A percentile compares a stretch with the other conserved stretches of the same genome.
Evolutionary conservation across 768 basidiomycete species (phyloP).

Genomic region (Hydnum rufescens): DNA sequence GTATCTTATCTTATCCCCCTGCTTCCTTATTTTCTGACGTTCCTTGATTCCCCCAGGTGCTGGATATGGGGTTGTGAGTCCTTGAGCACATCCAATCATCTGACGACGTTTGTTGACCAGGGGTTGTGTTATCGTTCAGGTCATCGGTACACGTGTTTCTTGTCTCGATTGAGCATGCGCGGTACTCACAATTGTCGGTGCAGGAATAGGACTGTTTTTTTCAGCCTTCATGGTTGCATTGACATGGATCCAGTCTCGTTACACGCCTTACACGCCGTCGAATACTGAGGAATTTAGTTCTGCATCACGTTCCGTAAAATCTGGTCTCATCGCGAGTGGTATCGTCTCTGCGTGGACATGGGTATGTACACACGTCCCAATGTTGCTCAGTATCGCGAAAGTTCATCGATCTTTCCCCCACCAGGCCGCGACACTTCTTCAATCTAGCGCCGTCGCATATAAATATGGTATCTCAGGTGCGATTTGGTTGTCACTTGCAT

Average conservation of each 20-base stretch:
- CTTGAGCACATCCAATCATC: background rate
- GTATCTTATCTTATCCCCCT: background rate
- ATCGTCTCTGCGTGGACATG: slow-evolving; percentile 90
- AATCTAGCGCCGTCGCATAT: slow-evolving; percentile 71
- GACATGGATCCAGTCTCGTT: slow-evolving; percentile 65
- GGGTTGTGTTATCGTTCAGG: background rate
- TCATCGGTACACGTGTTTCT: background rate
- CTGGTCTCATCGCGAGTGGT: slow-evolving; percentile 80
- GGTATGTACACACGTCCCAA: slow-evolving; percentile 1
- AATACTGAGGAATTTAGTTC: slow-evolving; percentile 41
- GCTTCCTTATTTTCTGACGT: background rate
- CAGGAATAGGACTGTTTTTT: slow-evolving; percentile 68
- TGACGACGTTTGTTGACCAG: background rate
- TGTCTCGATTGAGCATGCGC: background rate
- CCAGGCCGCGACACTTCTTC: slow-evolving; percentile 28
- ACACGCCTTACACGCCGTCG: slow-evolving; percentile 57
- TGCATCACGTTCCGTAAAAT: slow-evolving; percentile 68
- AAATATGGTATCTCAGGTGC: slow-evolving; percentile 33
- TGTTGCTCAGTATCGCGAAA: background rate
- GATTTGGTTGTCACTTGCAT: too few species aligned
- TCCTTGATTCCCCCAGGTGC: slow-evolving; percentile 32
- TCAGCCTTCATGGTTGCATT: slow-evolving; percentile 59
- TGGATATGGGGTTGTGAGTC: slow-evolving; percentile 60
- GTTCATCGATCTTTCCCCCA: background rate
- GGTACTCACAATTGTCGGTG: background rate